Evolutionary conservation across 306 rosid genomes (phyloP), one percentile per base, ranked within the genome.

Genomic region (Ormosia emarginata): DNA sequence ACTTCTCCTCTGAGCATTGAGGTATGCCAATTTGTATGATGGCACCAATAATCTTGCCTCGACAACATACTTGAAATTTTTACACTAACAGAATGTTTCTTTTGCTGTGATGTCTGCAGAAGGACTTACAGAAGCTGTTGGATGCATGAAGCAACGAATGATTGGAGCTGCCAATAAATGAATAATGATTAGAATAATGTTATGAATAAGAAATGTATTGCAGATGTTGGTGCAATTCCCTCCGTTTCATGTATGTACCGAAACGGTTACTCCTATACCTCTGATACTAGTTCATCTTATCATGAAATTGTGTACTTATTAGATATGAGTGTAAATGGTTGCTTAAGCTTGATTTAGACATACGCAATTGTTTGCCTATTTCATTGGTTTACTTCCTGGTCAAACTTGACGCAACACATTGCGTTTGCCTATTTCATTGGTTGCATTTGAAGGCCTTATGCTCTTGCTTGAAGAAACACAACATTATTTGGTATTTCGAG

Each of bases 1-100:
- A 95, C 97, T 59, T 88, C 98, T 70, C 99, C 99, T 17, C 97
- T 95, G 36, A 89, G 92, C 92, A 93, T 95, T 70, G 98, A 95
- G 97, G 99, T 95, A 79, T 62, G 52, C 58, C 78, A 9, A 55
- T 55, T 75, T 32, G 34, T 18, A 17, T 66, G 36, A 47, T 64
- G 77, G n/a, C 36, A n/a, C 52, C 32, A 33, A 17, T 55, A 8
- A 7, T 57, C 24, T 30, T 67, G 14, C 49, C 68, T 55, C 8
- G 29, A 74, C 34, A 30, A 74, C 34, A 30, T 65, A 32, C 44
- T 36, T 47, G 76, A 56, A 55, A 32, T 1, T 30, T 36, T 39
- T 59, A 52, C 61, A 46, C 81, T 49, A 40, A 52, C 4, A 70
- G 1, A 64, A 56, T 83, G 12, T 68, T 59, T 79, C 24, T 74